phyloP scores from a whole-genome alignment of 2,329 filamentous ascomycete species.

The Fusarium continuum region DNA sequence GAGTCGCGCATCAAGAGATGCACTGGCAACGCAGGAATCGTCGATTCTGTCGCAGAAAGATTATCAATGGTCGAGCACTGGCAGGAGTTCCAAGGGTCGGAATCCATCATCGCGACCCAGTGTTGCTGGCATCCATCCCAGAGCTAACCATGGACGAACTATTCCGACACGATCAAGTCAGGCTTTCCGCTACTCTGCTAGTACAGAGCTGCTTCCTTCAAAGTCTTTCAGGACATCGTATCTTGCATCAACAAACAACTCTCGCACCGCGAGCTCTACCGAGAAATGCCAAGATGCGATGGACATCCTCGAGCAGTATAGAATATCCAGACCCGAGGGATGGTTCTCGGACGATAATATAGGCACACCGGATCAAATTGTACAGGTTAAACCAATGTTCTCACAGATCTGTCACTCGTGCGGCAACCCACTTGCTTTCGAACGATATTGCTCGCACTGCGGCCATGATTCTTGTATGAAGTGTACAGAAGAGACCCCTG shows the following conservation, averaged over 20 bases:
- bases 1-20: conserved; percentile 42
- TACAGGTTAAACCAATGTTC: conserved; percentile 31
- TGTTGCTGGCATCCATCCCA: conserved; percentile 16
- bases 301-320: conserved; percentile 58
- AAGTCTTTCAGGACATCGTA: conserved; percentile 4
- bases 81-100: background rate
- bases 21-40: conserved; percentile 32
- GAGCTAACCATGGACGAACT: background rate
- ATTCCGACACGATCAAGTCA: background rate
- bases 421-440: conserved; percentile 51
- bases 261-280: conserved; percentile 46
- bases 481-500: conserved; percentile 53
- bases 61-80: background rate
- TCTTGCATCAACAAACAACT: conserved; percentile 26
- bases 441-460: conserved; percentile 57
- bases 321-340: conserved; percentile 56
- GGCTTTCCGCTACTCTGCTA: background rate
- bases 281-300: conserved; percentile 55
- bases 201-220: conserved; percentile 1
- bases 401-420: conserved; percentile 61
- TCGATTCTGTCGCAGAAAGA: conserved; percentile 24
- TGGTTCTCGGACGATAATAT: conserved; percentile 56
- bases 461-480: conserved; percentile 61
- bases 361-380: conserved; percentile 7
- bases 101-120: conserved; percentile 9